Evolutionary conservation across 1,139 yeast species (phyloP).

Genomic region (Pichia terricola): DNA sequence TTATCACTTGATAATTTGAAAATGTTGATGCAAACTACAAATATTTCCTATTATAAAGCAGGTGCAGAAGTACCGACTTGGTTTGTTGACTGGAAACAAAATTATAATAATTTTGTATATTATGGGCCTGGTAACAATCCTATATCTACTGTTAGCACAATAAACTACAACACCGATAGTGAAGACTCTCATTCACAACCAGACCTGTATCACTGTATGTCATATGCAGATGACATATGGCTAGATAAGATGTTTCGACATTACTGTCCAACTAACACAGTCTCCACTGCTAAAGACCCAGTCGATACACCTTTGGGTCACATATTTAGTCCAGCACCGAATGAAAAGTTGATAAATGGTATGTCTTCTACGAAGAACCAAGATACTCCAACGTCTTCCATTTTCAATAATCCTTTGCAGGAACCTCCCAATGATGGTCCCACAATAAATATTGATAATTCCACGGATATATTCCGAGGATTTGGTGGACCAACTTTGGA

Average conservation of each 20-base stretch:
- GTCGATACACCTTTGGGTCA: too few species aligned
- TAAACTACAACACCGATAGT: too few species aligned
- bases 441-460: not conserved
- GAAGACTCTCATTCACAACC: too few species aligned
- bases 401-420: too few species aligned
- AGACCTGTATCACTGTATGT: not conserved
- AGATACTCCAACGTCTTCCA: too few species aligned
- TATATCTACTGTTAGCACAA: not conserved
- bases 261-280: too few species aligned
- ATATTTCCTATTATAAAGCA: constrained; percentile 1
- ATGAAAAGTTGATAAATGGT: too few species aligned
- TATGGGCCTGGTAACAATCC: constrained; percentile 1
- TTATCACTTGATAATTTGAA: constrained; percentile 13
- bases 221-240: not conserved
- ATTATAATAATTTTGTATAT: not conserved
- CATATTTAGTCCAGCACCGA: too few species aligned
- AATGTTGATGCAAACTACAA: not conserved
- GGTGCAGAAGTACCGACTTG: not conserved
- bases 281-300: too few species aligned
- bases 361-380: too few species aligned
- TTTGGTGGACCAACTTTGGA: not conserved
- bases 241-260: not conserved
- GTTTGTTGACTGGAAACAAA: constrained; percentile 3
- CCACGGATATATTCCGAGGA: too few species aligned
- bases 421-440: not conserved